A percentile compares a stretch with the other conserved stretches of the same genome.
These are phyloP conservation scores for Ambrosiella xylebori DNA, from an alignment of 2,329 filamentous ascomycete species.

Conservation along the genomic window DNA sequence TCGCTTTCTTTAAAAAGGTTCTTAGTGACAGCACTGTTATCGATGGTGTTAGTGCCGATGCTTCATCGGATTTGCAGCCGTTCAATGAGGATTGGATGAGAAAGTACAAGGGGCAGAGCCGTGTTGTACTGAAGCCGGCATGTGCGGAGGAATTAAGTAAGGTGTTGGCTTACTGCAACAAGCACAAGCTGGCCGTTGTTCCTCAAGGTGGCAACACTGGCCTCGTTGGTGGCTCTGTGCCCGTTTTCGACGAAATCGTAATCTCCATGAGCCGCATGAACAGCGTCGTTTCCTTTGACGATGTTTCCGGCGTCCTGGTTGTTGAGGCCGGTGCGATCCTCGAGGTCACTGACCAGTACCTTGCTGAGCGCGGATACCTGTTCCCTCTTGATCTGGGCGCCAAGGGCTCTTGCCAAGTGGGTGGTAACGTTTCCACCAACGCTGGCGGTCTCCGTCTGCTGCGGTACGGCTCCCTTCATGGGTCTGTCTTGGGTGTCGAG, in stretches of 20 bases:
- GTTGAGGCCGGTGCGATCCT: constrained; percentile 83
- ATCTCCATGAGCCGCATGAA: constrained; percentile 85
- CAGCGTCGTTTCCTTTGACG: constrained; percentile 76
- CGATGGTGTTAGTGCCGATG: constrained; percentile 52
- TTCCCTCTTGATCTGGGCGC: constrained; percentile 96
- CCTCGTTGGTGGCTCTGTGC: constrained; percentile 84
- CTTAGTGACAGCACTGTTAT: constrained; percentile 67
- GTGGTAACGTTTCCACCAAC: constrained; percentile 91
- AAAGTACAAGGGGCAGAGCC: constrained; percentile 85
- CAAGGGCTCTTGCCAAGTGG: constrained; percentile 92
- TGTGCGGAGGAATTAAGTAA: constrained; percentile 78
- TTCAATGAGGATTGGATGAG: constrained; percentile 99
- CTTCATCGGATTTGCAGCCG: constrained; percentile 63
- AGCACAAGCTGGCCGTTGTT: constrained; percentile 78
- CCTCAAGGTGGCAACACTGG: constrained; percentile 96
- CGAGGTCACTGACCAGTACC: constrained; percentile 70
- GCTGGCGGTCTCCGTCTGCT: constrained; percentile 80
- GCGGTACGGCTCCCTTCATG: constrained; percentile 86
- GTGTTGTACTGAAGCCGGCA: constrained; percentile 70
- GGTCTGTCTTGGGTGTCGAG: constrained; percentile 80
- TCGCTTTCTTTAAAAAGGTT: constrained; percentile 65
- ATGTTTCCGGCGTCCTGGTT: constrained; percentile 78
- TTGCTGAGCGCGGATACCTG: constrained; percentile 69
- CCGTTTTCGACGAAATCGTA: constrained; percentile 96
- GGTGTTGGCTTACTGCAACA: constrained; percentile 88